Evolutionary conservation across 169 alveolate species (phyloP).

Genomic region (Eimeria necatrix): DNA sequence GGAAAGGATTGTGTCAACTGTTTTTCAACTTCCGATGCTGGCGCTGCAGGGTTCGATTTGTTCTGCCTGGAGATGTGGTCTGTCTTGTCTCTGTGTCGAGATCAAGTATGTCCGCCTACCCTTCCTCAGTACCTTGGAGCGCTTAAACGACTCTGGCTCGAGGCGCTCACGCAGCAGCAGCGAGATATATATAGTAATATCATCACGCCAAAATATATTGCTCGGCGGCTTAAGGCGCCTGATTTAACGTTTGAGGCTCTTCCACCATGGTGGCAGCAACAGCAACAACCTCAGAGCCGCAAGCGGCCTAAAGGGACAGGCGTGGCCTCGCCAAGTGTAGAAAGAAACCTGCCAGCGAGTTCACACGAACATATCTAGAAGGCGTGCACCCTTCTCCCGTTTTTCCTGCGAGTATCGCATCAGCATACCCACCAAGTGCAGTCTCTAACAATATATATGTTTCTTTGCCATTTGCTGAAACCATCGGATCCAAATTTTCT

Average conservation of each 20-base stretch:
- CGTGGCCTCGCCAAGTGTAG: conserved; percentile 51
- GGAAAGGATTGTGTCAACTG: neutral
- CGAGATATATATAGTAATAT: conserved; percentile 75
- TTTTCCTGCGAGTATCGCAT: conserved; percentile 49
- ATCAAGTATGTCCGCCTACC: conserved; percentile 75
- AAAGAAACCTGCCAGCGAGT: neutral
- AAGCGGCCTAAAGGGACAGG: conserved; percentile 63
- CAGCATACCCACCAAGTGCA: conserved; percentile 5
- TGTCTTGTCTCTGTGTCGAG: conserved; percentile 78
- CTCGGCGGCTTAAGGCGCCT: conserved; percentile 71
- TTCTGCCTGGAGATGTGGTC: conserved; percentile 81
- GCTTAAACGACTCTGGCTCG: conserved; percentile 72
- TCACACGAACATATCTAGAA: conserved; percentile 32
- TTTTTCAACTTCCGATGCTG: neutral
- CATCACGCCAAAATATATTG: conserved; percentile 69
- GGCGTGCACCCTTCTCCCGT: neutral
- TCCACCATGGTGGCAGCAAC: conserved; percentile 78
- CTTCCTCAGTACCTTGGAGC: conserved; percentile 48
- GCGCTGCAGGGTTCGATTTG: conserved; percentile 72
- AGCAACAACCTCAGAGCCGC: conserved; percentile 59
- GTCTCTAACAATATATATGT: neutral
- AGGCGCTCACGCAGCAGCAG: conserved; percentile 76
- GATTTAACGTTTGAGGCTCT: conserved; percentile 74
- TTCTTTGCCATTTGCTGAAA: neutral
- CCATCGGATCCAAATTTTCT: conserved; percentile 46